Conservation (phyloP, 2,329 filamentous ascomycete genomes). For the Trichoderma polysporum region DNA sequence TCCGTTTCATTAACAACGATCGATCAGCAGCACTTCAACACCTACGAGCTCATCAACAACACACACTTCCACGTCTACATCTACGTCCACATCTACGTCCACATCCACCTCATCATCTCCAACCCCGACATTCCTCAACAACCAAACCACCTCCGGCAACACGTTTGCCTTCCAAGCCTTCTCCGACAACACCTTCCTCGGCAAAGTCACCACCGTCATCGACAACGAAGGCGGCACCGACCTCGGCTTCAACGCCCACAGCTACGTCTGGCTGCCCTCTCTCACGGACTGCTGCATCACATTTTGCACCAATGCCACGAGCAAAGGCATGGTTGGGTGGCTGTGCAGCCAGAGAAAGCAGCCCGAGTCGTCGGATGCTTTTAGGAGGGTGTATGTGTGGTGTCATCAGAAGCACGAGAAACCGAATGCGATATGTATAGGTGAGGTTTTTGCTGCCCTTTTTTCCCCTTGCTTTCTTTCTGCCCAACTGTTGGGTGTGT, state of each 20-base stretch:
- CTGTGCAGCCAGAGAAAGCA: conserved; percentile 29
- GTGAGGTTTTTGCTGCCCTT: background rate
- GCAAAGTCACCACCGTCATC: conserved; percentile 28
- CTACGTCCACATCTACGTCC: background rate
- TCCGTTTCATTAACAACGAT: background rate
- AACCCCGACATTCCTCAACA: conserved; percentile 27
- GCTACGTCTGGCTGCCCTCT: conserved; percentile 28
- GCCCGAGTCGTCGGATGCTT: conserved; percentile 22
- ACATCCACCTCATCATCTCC: background rate
- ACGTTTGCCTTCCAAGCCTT: conserved; percentile 36
- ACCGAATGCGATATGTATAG: conserved; percentile 12
- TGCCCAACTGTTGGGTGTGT: background rate
- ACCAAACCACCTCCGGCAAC: conserved; percentile 23
- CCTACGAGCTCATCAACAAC: background rate
- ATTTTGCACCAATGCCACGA: conserved; percentile 28
- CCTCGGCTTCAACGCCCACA: conserved; percentile 24
- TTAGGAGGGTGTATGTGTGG: conserved; percentile 30
- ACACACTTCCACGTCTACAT: background rate
- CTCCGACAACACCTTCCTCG: conserved; percentile 27
- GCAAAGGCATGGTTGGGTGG: conserved; percentile 26
- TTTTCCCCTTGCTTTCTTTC: too few species aligned
- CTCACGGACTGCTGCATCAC: conserved; percentile 28
- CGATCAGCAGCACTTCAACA: background rate
- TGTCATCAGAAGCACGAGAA: conserved; percentile 26
- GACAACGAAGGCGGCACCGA: conserved; percentile 28